phyloP scores from a whole-genome alignment of 108 stramenopile species.

The Bacterosira constricta region DNA sequence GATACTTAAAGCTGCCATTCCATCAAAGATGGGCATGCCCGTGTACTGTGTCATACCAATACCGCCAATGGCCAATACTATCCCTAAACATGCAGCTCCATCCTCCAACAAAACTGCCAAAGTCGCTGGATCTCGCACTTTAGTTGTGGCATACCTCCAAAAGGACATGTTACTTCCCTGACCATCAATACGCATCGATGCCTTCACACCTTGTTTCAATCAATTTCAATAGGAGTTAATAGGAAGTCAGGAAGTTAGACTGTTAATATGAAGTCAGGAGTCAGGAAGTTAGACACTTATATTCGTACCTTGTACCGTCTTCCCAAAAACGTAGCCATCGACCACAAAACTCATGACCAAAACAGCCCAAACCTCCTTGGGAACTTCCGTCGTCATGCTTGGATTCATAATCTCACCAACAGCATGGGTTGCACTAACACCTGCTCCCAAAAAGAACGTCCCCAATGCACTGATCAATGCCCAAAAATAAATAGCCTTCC shows the following conservation, averaged over 20 bases:
- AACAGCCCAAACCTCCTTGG: slow-evolving; percentile 88
- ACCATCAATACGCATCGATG: slow-evolving; percentile 39
- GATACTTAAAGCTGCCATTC: slow-evolving; percentile 90
- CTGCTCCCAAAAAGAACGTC: slow-evolving; percentile 95
- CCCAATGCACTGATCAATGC: slow-evolving; percentile 88
- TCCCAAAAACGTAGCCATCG: slow-evolving; percentile 88
- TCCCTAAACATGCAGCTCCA: slow-evolving; percentile 94
- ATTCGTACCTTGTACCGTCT: slow-evolving; percentile 74
- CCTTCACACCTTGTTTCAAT: too few relatives aligned
- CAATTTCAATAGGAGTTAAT: too few relatives aligned
- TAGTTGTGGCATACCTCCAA: slow-evolving; percentile 59
- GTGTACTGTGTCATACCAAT: slow-evolving; percentile 85
- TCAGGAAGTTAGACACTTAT: too few relatives aligned
- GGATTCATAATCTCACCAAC: slow-evolving; percentile 66
- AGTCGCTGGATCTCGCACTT: slow-evolving; percentile 94
- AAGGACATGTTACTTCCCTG: slow-evolving; percentile 57
- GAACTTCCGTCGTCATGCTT: slow-evolving; percentile 68
- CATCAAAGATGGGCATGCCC: slow-evolving; percentile 87
- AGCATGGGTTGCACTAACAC: slow-evolving; percentile 90
- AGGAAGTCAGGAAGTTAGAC: too few relatives aligned
- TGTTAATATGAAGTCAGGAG: too few relatives aligned
- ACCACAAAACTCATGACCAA: slow-evolving; percentile 80
- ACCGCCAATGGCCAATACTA: slow-evolving; percentile 93
- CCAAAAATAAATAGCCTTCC: slow-evolving; percentile 86
- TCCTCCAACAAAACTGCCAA: slow-evolving; percentile 96